Base-by-base conservation (phyloP, 257 asterid genomes). In the Solanum chilense region DNA sequence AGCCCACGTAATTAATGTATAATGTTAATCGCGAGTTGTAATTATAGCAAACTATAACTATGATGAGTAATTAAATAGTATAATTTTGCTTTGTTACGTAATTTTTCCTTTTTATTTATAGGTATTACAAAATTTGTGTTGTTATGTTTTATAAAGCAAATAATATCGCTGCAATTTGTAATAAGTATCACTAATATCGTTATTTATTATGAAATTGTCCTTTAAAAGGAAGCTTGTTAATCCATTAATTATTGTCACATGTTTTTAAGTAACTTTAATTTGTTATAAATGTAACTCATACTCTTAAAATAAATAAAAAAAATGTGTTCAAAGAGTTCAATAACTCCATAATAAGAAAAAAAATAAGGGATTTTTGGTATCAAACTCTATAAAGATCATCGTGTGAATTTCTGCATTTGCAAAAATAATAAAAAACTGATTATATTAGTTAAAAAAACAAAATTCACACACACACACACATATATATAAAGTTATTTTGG, bases 291-390 rank as follows among this genome's bases (percentile, higher is more conserved):
- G 64, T 18, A 56, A 56, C n/a, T 56, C 64, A 56, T 18, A 56
- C 1, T 56, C 3, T 3, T 1, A 0, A 2, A 18, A 18, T 18
- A 52, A 6, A 6, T 6, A 16, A n/a, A 7, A 18, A 56, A 56
- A 56, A 18, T 7, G 64, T 56, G n/a, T 18, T 56, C n/a, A 18
- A 56, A 56, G 64, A 18, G 64, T 56, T 23, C 64, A 56, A 18
- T 16, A 56, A 56, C 64, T 56, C 64, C 20, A 56, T 56, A 56
- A 56, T 56, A 56, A 18, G 64, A 56, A 56, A 6, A n/a, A 1
- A 7, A 18, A 56, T 18, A 56, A 18, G n/a, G 64, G 0, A 56
- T 56, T 56, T 18, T 56, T 18, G n/a, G 64, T 56, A 56, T 56
- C 64, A 10, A 56, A 6, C 64, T 56, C 64, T 56, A 56, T 18